A percentile compares a stretch with the other conserved stretches of the same genome.
These are phyloP conservation scores for Microdochium paspali DNA, from an alignment of 2,329 filamentous ascomycete genomes.

Conservation along the genomic window DNA sequence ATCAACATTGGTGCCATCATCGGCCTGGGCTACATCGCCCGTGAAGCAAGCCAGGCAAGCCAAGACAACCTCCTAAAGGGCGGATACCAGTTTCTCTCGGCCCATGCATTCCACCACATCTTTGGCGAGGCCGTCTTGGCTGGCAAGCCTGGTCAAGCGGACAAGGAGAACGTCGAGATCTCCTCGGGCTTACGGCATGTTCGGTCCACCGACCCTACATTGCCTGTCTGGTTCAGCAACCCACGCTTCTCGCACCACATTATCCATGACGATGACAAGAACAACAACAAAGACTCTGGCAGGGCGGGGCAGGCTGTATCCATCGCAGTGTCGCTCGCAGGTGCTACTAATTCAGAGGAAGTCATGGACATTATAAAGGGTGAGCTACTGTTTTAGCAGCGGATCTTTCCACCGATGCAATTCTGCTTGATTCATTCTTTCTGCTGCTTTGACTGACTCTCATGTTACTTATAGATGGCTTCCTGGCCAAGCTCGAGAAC, in stretches of 20 bases:
- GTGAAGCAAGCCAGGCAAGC: conserved; percentile 25
- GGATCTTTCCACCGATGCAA: conserved; percentile 1
- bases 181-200: background rate
- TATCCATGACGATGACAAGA: conserved; percentile 22
- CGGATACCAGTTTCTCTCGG: background rate
- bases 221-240: background rate
- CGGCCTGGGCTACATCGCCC: conserved; percentile 30
- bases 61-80: conserved; percentile 21
- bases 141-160: background rate
- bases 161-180: background rate
- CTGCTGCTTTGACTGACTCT: background rate
- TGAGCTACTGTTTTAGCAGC: background rate
- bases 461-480: conserved; percentile 3
- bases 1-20: conserved; percentile 36
- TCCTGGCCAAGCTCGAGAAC: conserved; percentile 8
- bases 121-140: background rate
- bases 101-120: background rate
- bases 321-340: no score
- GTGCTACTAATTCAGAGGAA: background rate
- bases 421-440: background rate
- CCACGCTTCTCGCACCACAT: background rate
- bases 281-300: conserved; percentile 19
- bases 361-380: background rate
- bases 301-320: no score
- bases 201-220: background rate